phyloP scores from a whole-genome alignment of 2,329 filamentous ascomycete species.

The Magnaporthales sp. region DNA sequence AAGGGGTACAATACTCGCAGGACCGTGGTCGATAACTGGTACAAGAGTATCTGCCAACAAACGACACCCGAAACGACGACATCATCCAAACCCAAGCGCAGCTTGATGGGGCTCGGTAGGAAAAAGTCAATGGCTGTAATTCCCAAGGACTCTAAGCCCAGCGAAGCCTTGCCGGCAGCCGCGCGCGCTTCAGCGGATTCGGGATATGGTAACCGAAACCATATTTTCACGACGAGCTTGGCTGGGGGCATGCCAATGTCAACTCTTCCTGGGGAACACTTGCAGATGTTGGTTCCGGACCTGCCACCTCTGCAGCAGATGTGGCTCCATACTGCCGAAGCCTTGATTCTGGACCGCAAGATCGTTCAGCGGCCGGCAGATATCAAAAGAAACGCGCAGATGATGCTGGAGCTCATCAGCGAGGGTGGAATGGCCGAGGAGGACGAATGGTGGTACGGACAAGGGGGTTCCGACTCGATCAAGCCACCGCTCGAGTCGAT shows the following conservation, averaged over 20 bases:
- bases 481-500: conserved; percentile 40
- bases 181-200: conserved; percentile 10
- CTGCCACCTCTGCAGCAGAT: conserved; percentile 50
- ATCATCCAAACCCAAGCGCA: conserved; percentile 36
- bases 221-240: conserved; percentile 50
- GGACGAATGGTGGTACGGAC: conserved; percentile 56
- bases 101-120: conserved; percentile 44
- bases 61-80: conserved; percentile 25
- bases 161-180: not conserved
- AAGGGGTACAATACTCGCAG: conserved; percentile 56
- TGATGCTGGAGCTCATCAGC: conserved; percentile 55
- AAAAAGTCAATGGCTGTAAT: conserved; percentile 43
- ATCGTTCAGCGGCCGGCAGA: conserved; percentile 50
- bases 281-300: conserved; percentile 42
- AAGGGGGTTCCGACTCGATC: conserved; percentile 43
- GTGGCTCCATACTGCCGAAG: conserved; percentile 55
- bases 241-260: conserved; percentile 56
- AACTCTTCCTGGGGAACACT: conserved; percentile 39
- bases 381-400: conserved; percentile 54
- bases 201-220: conserved; percentile 19
- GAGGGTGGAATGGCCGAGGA: conserved; percentile 50
- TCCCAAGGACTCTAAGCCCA: conserved; percentile 20
- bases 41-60: conserved; percentile 36
- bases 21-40: conserved; percentile 52
- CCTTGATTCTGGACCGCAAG: conserved; percentile 48